Conservation (phyloP, 2,329 filamentous ascomycete genomes). For the Podosphaera fusca region DNA sequence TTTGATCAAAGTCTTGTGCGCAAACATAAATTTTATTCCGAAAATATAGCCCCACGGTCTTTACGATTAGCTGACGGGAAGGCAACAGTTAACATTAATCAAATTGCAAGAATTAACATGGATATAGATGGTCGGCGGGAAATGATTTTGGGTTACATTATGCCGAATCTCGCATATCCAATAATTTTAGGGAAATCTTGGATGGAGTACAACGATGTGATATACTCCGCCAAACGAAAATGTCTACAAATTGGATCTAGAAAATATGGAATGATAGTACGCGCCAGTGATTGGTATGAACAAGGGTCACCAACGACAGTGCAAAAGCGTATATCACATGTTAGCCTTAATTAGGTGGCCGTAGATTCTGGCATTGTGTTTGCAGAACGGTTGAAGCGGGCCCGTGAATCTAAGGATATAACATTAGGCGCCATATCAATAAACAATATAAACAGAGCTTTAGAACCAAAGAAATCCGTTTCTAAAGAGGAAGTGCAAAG, state of each 20-base stretch:
- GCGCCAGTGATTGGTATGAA: not conserved
- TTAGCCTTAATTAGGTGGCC: not conserved
- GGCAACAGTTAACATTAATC: not conserved
- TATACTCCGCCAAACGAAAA: not conserved
- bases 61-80: too few species aligned
- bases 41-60: too few species aligned
- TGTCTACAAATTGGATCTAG: not conserved
- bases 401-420: too few species aligned
- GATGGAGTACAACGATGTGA: not conserved
- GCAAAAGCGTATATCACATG: not conserved
- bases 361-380: too few species aligned
- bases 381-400: too few species aligned
- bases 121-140: not conserved
- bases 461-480: not conserved
- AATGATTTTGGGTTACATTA: not conserved
- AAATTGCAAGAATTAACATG: not conserved
- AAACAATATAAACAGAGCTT: too few species aligned
- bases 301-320: not conserved
- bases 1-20: conserved; percentile 1
- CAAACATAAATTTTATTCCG: not conserved
- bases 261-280: not conserved
- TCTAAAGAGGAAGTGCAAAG: not conserved
- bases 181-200: too few species aligned
- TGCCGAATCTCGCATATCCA: too few species aligned
- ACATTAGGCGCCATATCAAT: too few species aligned